Evolutionary conservation across 352 stramenopile species (phyloP), one percentile per base, ranked within the genome.

Genomic region (Phytophthora cactorum): DNA sequence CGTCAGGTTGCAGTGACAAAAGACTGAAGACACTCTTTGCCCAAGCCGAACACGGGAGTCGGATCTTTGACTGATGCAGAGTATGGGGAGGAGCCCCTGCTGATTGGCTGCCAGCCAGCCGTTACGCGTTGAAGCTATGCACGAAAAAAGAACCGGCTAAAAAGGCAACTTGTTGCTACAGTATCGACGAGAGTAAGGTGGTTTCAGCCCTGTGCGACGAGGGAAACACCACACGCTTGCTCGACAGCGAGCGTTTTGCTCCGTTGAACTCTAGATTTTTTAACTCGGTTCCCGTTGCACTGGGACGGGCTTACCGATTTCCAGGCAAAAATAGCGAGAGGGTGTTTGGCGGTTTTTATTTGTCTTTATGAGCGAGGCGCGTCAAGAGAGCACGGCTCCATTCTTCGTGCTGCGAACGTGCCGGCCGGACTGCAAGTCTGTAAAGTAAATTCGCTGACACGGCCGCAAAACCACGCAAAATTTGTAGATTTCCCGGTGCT

Each of bases 91-190:
- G 34, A 31, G 7, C n/a, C 31, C 27, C 5, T 59, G 50, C 62
- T 74, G 64, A 73, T 76, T 76, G 64, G 69, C 69, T 60, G 45
- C 44, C 27, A 68, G 27, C 36, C 65, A 62, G 51, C 64, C 64
- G 69, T 77, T 74, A 65, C 27, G 52, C 45, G 34, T 73, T 73
- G 59, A 65, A 66, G 59, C 63, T 60, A 44, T 65, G 38, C 22
- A 63, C 51, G 47, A 70, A 72, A 70, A 72, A 72, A 57, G 68
- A 68, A 67, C 57, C 59, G 39, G 27, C 50, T 43, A 55, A 56
- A 70, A 71, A 66, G 49, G 53, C 53, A 69, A 65, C 49, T 43
- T 50, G 14, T 58, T 46, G 38, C 31, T 31, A 22, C 22, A 22
- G 22, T 1, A 25, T 27, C 32, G 12, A 32, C 39, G n/a, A 47